Percentiles rank a stretch among this genome's conserved stretches.
Evolutionary conservation across 805 yeast species (phyloP).

Genomic region (Candida piceae): DNA sequence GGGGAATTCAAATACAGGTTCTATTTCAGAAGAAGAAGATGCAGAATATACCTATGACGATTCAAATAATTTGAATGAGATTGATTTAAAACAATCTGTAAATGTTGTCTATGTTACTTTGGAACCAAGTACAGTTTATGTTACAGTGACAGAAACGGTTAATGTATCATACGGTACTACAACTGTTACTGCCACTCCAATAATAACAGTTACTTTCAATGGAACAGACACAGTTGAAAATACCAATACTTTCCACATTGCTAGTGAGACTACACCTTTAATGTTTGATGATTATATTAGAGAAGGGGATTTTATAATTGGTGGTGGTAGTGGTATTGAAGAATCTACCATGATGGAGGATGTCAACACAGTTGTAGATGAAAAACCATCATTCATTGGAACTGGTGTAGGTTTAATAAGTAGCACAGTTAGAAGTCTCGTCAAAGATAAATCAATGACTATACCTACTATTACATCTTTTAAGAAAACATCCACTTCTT

Average conservation of each 20-base stretch:
- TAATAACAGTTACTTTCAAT: too few species aligned
- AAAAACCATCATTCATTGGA: too few species aligned
- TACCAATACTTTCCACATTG: not conserved
- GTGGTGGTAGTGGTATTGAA: not conserved
- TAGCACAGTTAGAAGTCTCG: too few species aligned
- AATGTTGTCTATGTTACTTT: slow-evolving; percentile 24
- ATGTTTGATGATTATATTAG: not conserved
- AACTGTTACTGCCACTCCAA: slow-evolving; percentile 12
- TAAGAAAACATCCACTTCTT: too few species aligned
- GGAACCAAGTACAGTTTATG: slow-evolving; percentile 20
- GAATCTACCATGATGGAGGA: not conserved
- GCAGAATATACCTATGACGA: not conserved
- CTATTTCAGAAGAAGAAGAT: not conserved
- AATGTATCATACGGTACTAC: slow-evolving; percentile 11
- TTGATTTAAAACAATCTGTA: slow-evolving; percentile 17
- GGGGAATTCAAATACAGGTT: too few species aligned
- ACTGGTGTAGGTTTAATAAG: too few species aligned
- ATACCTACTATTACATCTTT: too few species aligned
- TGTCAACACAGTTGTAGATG: not conserved
- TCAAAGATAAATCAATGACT: too few species aligned
- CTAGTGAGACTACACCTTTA: not conserved
- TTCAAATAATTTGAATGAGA: slow-evolving; percentile 3
- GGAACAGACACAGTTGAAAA: not conserved
- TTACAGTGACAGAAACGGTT: slow-evolving; percentile 23
- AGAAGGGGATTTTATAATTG: not conserved